Evolutionary conservation across 1,139 yeast species (phyloP).

Genomic region (Blastobotrys indianensis): DNA sequence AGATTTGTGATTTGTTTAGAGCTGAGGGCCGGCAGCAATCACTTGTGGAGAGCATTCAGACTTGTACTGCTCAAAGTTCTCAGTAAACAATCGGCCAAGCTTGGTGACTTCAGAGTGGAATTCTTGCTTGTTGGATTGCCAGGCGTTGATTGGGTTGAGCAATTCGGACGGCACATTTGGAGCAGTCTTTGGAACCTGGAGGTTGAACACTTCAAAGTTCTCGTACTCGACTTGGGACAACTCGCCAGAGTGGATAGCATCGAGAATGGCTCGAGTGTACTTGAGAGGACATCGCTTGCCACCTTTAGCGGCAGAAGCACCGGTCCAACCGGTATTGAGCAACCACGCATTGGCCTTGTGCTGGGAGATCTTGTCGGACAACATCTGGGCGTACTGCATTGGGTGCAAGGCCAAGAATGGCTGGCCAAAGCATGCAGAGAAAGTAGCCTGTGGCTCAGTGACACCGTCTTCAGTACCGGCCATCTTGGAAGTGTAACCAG

Average conservation of each 20-base stretch:
- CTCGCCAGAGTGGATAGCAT: constrained; percentile 90
- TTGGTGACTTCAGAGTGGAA: constrained; percentile 64
- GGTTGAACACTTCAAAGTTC: constrained; percentile 78
- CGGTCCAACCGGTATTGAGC: constrained; percentile 98
- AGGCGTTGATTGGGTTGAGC: constrained; percentile 80
- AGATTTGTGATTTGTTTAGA: no score
- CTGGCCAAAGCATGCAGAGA: constrained; percentile 98
- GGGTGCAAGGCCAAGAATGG: constrained; percentile 98
- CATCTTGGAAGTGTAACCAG: constrained; percentile 99
- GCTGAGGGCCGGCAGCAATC: constrained; percentile 81
- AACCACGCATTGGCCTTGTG: constrained; percentile 95
- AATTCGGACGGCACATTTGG: constrained; percentile 80
- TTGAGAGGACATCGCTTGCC: constrained; percentile 97
- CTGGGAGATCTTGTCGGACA: constrained; percentile 84
- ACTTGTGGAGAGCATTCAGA: constrained; percentile 83
- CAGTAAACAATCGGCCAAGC: constrained; percentile 72
- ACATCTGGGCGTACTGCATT: constrained; percentile 95
- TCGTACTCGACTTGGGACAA: constrained; percentile 77
- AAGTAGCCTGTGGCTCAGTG: constrained; percentile 96
- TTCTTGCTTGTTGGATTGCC: constrained; percentile 68
- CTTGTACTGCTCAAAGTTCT: constrained; percentile 81
- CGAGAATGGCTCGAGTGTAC: constrained; percentile 95
- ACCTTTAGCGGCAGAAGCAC: constrained; percentile 85
- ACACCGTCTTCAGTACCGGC: constrained; percentile 99
- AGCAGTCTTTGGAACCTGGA: constrained; percentile 76